phyloP scores from a whole-genome alignment of 257 asterid species.

The Cordia subcordata region DNA sequence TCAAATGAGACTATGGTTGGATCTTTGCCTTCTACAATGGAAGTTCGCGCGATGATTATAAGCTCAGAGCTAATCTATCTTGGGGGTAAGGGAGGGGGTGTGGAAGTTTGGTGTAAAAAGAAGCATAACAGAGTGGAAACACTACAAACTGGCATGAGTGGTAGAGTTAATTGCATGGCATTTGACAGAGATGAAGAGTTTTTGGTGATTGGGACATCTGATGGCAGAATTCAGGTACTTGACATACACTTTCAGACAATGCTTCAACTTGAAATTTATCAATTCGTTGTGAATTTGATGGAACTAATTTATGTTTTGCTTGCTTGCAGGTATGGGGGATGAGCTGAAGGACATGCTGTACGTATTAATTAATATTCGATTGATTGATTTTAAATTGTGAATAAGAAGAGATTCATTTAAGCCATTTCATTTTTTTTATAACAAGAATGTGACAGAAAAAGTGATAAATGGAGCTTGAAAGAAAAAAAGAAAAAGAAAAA shows the following conservation, averaged over 20 bases:
- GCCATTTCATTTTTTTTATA: too few species aligned
- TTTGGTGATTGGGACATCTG: conserved; percentile 65
- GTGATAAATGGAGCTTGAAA: neutral
- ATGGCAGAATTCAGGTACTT: conserved; percentile 77
- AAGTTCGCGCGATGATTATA: conserved; percentile 51
- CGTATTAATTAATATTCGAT: too few species aligned
- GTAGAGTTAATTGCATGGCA: conserved; percentile 59
- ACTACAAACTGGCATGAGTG: conserved; percentile 43
- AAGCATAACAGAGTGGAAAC: conserved; percentile 59
- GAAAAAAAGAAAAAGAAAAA: too few species aligned
- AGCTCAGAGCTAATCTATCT: conserved; percentile 66
- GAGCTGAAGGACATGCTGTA: conserved; percentile 36
- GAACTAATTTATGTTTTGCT: neutral
- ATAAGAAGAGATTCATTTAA: too few species aligned
- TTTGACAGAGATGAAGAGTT: conserved; percentile 52
- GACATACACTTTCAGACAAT: neutral
- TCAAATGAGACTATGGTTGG: conserved; percentile 49
- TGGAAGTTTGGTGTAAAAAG: conserved; percentile 80
- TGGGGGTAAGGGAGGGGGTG: conserved; percentile 60
- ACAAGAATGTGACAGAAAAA: too few species aligned
- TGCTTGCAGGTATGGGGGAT: conserved; percentile 61
- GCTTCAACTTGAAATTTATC: neutral
- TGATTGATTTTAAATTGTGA: too few species aligned
- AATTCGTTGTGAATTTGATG: neutral
- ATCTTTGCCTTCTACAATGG: conserved; percentile 53